Base-by-base conservation (phyloP, 2,329 filamentous ascomycete genomes). In the Fusarium pininemorale region DNA sequence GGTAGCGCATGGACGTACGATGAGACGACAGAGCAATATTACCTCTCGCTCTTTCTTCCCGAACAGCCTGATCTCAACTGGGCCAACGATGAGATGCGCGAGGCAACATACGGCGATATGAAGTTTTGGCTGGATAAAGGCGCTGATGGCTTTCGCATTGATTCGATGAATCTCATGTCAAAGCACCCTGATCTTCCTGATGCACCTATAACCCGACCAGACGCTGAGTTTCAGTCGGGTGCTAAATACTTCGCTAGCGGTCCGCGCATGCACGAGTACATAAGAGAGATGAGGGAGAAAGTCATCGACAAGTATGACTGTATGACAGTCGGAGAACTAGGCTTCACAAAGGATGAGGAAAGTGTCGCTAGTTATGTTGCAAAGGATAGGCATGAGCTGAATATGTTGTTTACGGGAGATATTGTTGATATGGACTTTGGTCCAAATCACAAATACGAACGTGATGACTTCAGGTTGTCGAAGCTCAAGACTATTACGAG, bases 51-150 rank as follows among this genome's bases (percentile, higher is more conserved):
- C 10, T 96, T 94, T 79, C 89, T 91, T 5, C 87, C 87, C 3
- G 88, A 92, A 66, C 93, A 95, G 79, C 93, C 93, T 0, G 93
- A 95, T 74, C 85, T 96, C 7, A 95, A 95, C 81, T 95, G 93
- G 93, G 92, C 94, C 74, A 92, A 91, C 60, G 85, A 87, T 0
- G 89, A 88, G 4, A 89, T 92, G 5, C 87, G 92, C 15, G 82
- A 88, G 39, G 93, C 92, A 3, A 90, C 94, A 8, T 92, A 94
- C 78, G 85, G 87, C 30, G 87, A 91, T 12, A 92, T 94, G 87
- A 87, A 87, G 24, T 95, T 94, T 80, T 96, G 93, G 93, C 86
- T 95, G 3, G 85, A 93, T 58, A 88, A 88, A 32, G 93, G 92
- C 10, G 90, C 91, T 0, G 88, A 91, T 57, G 91, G 91, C 5